Evolutionary conservation across 2,329 filamentous ascomycete genomes (phyloP), one percentile per base, ranked within the genome.

Genomic region (Colletotrichum simmondsii): DNA sequence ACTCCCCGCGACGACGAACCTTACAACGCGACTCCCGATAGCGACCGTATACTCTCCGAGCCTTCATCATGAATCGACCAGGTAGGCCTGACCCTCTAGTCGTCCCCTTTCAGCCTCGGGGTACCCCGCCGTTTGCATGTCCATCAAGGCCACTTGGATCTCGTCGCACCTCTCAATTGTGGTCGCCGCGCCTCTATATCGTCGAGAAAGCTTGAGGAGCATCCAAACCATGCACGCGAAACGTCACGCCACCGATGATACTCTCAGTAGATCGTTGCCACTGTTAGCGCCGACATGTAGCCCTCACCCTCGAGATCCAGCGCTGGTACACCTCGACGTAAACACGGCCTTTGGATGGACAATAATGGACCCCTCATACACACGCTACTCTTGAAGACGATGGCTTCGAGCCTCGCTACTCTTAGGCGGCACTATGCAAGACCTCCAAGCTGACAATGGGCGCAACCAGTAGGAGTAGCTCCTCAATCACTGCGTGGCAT

Each of bases 401-500:
- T n/a, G 24, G 5, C n/a, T 30, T 52, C 54, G 46, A 26, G 24
- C 19, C 24, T 19, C 8, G 24, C 28, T 46, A 57, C 8, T 28
- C 46, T 46, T 28, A 57, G 6, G 59, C 32, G 52, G n/a, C 35
- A n/a, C 32, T 49, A n/a, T 59, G 24, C 19, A 65, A 56, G 69
- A 52, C 64, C 60, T 58, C 30, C 42, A 42, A 65, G 79, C 83
- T 84, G 81, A 84, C 80, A 70, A 76, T 76, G 69, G 70, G 74
- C 68, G 67, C 77, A 67, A 54, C 69, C 30, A 62, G 49, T 80
- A 90, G 88, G 88, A 83, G 86, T 88, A 79, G 87, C 89, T 84
- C 90, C 89, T 77, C 91, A 91, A 83, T 85, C 89, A 78, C 81
- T 92, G 77, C 88, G 90, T 77, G 89, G 89, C 77, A 87, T 92